Percentiles rank a stretch among this genome's conserved stretches.
Conservation (phyloP, 345 rosid species). For the Eucalyptus polybractea region DNA sequence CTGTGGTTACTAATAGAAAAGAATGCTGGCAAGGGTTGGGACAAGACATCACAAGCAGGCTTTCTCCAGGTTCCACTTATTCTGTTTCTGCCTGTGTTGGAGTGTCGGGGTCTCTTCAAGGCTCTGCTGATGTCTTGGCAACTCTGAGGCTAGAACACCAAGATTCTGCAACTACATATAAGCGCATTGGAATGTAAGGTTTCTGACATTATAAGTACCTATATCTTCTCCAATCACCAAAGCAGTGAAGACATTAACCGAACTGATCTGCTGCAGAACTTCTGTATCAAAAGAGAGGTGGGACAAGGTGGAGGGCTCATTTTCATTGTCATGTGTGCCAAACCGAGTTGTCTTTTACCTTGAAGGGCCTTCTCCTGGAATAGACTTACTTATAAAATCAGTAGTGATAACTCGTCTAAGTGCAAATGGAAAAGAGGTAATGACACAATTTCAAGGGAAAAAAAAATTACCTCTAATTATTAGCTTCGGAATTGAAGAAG, state of each 20-base stretch:
- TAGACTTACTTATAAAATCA: constrained; percentile 62
- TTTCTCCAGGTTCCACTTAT: constrained; percentile 43
- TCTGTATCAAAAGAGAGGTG: constrained; percentile 51
- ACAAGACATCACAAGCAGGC: constrained; percentile 66
- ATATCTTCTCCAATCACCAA: not conserved
- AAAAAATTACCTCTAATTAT: not conserved
- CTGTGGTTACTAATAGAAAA: constrained; percentile 67
- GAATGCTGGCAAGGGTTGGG: constrained; percentile 94
- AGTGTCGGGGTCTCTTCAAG: constrained; percentile 45
- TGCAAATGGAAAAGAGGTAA: constrained; percentile 33
- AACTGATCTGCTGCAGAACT: constrained; percentile 31
- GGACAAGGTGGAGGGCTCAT: constrained; percentile 70
- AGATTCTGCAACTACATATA: constrained; percentile 32
- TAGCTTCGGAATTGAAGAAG: not conserved
- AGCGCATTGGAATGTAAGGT: constrained; percentile 70
- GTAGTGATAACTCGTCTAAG: constrained; percentile 41
- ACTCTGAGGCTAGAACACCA: constrained; percentile 56
- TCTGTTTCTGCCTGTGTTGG: constrained; percentile 66
- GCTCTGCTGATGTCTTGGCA: constrained; percentile 53
- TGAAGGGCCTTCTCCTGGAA: constrained; percentile 89
- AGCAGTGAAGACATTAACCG: not conserved
- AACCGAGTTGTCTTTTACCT: constrained; percentile 66
- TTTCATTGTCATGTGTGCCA: constrained; percentile 50
- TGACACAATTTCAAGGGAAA: not conserved
- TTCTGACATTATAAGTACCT: not conserved